phyloP scores from a whole-genome alignment of 176 grass and related monocot genomes.

The Carex pumila region DNA sequence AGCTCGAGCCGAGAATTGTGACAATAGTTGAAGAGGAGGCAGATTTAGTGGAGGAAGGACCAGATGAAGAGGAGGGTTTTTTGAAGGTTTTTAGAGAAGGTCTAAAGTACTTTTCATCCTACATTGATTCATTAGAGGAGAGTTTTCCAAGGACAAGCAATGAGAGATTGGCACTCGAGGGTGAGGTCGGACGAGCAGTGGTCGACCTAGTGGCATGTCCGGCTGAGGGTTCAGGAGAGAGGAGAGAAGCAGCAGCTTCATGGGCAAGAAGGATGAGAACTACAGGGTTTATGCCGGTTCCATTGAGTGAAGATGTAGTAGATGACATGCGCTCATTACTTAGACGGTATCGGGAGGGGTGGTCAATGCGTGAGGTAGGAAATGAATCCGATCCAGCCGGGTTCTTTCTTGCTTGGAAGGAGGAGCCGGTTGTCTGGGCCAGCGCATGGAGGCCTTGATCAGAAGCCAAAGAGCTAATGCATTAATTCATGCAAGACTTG shows the following conservation, averaged over 20 bases:
- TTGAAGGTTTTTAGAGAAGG: slow-evolving; percentile 79
- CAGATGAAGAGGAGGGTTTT: slow-evolving; percentile 62
- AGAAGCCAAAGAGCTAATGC: slow-evolving; percentile 15
- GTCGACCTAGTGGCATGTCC: slow-evolving; percentile 86
- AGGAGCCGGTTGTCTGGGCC: slow-evolving; percentile 91
- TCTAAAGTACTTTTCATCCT: slow-evolving; percentile 75
- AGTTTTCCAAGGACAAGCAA: slow-evolving; percentile 85
- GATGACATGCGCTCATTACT: slow-evolving; percentile 84
- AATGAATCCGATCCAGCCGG: slow-evolving; percentile 54
- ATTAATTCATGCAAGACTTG: slow-evolving; percentile 13
- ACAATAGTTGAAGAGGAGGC: slow-evolving; percentile 95
- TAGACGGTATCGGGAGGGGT: slow-evolving; percentile 79
- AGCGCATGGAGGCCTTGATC: slow-evolving; percentile 80
- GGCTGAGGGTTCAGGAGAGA: slow-evolving; percentile 58
- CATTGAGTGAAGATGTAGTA: slow-evolving; percentile 89
- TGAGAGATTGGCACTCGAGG: slow-evolving; percentile 77
- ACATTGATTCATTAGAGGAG: slow-evolving; percentile 93
- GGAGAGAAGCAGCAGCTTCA: slow-evolving; percentile 56
- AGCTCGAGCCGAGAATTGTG: slow-evolving; percentile 64
- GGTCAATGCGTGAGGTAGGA: slow-evolving; percentile 64
- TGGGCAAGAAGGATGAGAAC: slow-evolving; percentile 59
- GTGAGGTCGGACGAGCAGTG: slow-evolving; percentile 59
- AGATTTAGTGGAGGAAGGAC: slow-evolving; percentile 47
- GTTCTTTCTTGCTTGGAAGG: slow-evolving; percentile 86
- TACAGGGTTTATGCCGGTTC: slow-evolving; percentile 59